Conservation (phyloP, 495 filamentous ascomycete genomes). For the Hyaloscypha bicolor region DNA sequence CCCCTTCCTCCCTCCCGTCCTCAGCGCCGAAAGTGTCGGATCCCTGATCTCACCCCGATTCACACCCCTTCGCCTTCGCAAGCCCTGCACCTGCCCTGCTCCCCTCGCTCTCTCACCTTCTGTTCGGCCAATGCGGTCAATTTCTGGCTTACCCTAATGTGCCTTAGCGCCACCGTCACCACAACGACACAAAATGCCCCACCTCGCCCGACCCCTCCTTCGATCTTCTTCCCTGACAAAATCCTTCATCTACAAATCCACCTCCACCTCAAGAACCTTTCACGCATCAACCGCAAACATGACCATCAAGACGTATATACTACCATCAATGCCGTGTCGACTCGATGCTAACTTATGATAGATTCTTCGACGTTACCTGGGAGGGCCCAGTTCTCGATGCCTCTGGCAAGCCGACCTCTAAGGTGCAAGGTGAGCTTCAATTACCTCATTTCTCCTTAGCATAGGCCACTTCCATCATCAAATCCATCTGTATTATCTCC, state of each 20-base stretch:
- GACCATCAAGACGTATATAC: slow-evolving; percentile 54
- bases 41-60: background rate
- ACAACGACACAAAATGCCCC: slow-evolving; percentile 11
- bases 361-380: slow-evolving; percentile 70
- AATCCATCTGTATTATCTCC: slow-evolving; percentile 9
- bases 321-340: background rate
- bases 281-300: slow-evolving; percentile 65
- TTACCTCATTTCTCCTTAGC: slow-evolving; percentile 18
- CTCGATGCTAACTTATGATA: slow-evolving; percentile 18
- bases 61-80: background rate
- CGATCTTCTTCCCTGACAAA: slow-evolving; percentile 5
- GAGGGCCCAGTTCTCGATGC: slow-evolving; percentile 63
- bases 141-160: background rate
- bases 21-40: background rate
- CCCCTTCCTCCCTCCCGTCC: background rate
- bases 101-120: background rate
- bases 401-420: slow-evolving; percentile 55
- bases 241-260: slow-evolving; percentile 25
- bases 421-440: slow-evolving; percentile 60
- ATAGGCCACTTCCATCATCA: slow-evolving; percentile 26
- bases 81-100: background rate
- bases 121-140: slow-evolving; percentile 1
- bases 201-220: slow-evolving; percentile 9
- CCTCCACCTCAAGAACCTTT: slow-evolving; percentile 45
- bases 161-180: background rate